These are phyloP conservation scores for Gymnopus androsaceus DNA, from an alignment of 1,284 basidiomycete species.

Conservation along the genomic window DNA sequence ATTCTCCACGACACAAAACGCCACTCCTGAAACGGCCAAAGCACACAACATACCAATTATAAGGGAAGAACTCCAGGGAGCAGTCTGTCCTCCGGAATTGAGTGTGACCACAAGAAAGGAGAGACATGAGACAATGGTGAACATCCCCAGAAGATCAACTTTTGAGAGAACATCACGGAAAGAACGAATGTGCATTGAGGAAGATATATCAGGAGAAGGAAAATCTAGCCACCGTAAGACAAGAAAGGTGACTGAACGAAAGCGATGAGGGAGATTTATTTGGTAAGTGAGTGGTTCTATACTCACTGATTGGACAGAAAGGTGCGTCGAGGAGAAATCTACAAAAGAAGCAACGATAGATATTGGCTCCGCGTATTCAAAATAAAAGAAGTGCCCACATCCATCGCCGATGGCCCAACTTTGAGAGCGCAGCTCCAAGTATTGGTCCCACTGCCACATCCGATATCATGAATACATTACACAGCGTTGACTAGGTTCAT, in stretches of 20 bases:
- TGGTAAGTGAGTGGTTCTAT: not conserved
- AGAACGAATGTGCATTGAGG: slow-evolving; percentile 17
- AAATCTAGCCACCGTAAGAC: slow-evolving; percentile 29
- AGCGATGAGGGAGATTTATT: not conserved
- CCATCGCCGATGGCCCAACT: slow-evolving; percentile 38
- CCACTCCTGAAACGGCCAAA: slow-evolving; percentile 26
- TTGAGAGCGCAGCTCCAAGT: slow-evolving; percentile 31
- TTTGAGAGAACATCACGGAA: slow-evolving; percentile 24
- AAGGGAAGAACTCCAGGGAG: slow-evolving; percentile 31
- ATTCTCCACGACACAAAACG: slow-evolving; percentile 30
- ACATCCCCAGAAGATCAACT: slow-evolving; percentile 31
- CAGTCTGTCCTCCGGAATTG: slow-evolving; percentile 34
- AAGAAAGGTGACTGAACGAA: slow-evolving; percentile 29
- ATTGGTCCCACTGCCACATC: slow-evolving; percentile 35
- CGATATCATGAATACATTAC: slow-evolving; percentile 33
- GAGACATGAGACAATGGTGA: slow-evolving; percentile 24
- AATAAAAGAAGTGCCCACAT: slow-evolving; percentile 23
- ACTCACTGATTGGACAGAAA: slow-evolving; percentile 34
- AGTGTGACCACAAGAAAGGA: slow-evolving; percentile 33
- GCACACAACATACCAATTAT: slow-evolving; percentile 32
- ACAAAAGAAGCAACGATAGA: not conserved
- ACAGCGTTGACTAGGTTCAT: slow-evolving; percentile 36
- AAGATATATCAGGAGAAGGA: slow-evolving; percentile 15
- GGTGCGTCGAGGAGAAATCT: slow-evolving; percentile 36
- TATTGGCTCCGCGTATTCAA: not conserved